Base-by-base conservation (phyloP, 805 yeast genomes). In the Ogataea zsoltii region DNA sequence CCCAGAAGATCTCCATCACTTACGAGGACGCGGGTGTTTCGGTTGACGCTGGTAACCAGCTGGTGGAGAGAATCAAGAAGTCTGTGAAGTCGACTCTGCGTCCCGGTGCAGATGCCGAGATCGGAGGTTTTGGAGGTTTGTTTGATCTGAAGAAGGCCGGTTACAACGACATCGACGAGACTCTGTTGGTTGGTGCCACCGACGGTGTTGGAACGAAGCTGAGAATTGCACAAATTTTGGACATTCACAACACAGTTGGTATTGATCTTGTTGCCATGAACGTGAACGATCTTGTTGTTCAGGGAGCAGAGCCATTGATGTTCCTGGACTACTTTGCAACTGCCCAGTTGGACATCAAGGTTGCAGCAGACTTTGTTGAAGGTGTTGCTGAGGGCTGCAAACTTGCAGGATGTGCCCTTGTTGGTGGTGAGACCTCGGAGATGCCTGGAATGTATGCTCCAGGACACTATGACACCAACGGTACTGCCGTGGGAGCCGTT, bases 141-240 rank as follows among this genome's bases (percentile, higher is more conserved):
- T 95, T 94, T 56, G 99, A 95, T 66, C 76, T 94, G 60, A 79
- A 82, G 56, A 82, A 83, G 41, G 96, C 96, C 36, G 98, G 98
- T 6, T 94, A 83, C 69, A 65, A 68, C 38, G 81, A 82, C 55
- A 79, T 89, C 16, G 80, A 77, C 53, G 83, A 85, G 46, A 82
- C 89, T n/a, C 69, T 94, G 45, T 73, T 94, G 48, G 98, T 94
- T 33, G 97, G 94, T 48, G 98, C 99, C 48, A 94, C 99, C 38
- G 99, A 94, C 70, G 99, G 99, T 70, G 98, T 94, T 47, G 99
- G 99, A 55, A 92, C 99, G 49, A 94, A 94, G 71, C 80, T 94
- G 55, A 83, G 90, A 75, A 82, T 95, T 63, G 99, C 98, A 1
- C 98, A 94, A 72, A 81, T 80, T 54, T 76, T 91, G 70, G 74